A percentile compares a stretch with the other conserved stretches of the same genome.
These are phyloP conservation scores for Colletotrichum gloeosporioides DNA, from an alignment of 2,329 filamentous ascomycete genomes.

Conservation along the genomic window DNA sequence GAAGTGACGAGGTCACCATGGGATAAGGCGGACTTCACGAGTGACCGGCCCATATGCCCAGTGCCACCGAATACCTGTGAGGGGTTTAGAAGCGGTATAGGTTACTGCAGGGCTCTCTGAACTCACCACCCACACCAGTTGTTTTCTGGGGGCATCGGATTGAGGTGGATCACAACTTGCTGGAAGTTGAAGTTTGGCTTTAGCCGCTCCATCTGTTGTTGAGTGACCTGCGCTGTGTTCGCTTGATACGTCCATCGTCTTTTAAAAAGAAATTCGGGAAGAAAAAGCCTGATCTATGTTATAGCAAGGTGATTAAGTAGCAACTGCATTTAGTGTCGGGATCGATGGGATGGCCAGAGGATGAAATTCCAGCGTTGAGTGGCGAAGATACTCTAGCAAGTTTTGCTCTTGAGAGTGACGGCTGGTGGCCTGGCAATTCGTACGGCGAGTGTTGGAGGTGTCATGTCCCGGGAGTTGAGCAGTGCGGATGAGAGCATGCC, in stretches of 20 bases:
- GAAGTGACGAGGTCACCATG: conserved; percentile 86
- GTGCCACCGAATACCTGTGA: conserved; percentile 87
- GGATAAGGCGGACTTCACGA: conserved; percentile 81
- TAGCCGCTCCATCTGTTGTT: neutral
- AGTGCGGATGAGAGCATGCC: neutral
- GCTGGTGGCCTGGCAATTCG: neutral
- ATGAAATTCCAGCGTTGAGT: neutral
- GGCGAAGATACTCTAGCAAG: neutral
- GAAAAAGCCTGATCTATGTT: neutral
- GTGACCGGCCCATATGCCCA: conserved; percentile 93
- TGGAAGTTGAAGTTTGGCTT: conserved; percentile 66
- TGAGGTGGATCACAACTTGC: conserved; percentile 86
- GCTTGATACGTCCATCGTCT: conserved; percentile 9
- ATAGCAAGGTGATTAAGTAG: neutral
- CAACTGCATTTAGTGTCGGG: neutral
- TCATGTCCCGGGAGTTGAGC: neutral
- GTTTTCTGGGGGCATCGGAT: conserved; percentile 70
- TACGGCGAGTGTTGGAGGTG: neutral
- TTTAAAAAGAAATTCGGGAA: neutral
- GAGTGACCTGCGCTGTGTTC: conserved; percentile 7
- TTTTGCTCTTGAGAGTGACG: neutral
- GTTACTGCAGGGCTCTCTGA: neutral
- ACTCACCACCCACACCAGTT: conserved; percentile 87
- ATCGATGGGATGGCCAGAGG: neutral
- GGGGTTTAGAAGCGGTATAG: neutral